phyloP scores from a whole-genome alignment of 2,329 filamentous ascomycete species.

The Bipolaris gigantea region DNA sequence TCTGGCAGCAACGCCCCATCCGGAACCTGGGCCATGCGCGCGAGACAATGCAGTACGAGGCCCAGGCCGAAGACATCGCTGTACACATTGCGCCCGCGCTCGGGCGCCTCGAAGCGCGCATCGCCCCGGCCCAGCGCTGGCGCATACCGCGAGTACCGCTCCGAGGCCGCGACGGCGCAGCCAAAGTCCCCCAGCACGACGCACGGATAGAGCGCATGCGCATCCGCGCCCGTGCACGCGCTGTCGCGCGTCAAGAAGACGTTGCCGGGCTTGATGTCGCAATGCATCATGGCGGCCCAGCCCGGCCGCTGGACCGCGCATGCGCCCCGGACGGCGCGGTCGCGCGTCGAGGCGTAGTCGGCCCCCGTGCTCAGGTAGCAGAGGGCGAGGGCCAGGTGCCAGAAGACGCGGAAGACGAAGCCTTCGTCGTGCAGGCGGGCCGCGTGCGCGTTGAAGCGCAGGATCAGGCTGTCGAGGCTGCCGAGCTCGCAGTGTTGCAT shows the following conservation, averaged over 20 bases:
- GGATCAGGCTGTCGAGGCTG: conserved; percentile 13
- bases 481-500: conserved; percentile 22
- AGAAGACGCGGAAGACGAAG: conserved; percentile 19
- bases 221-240: no score
- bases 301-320: neutral
- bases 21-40: neutral
- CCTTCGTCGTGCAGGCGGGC: conserved; percentile 9
- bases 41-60: conserved; percentile 5
- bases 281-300: conserved; percentile 17
- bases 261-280: conserved; percentile 24
- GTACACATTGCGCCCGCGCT: neutral
- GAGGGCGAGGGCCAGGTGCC: conserved; percentile 16
- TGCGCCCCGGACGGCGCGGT: neutral
- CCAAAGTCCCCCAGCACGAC: conserved; percentile 21
- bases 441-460: neutral
- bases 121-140: neutral
- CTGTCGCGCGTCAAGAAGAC: conserved; percentile 14
- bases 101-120: neutral
- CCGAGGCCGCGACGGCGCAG: neutral
- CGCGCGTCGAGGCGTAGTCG: neutral
- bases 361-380: conserved; percentile 14
- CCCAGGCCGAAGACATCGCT: conserved; percentile 6
- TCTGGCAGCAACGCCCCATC: neutral
- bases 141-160: neutral
- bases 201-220: neutral